Evolutionary conservation across 78 protist genomes (phyloP).

Genomic region (Mantamonas sphyraenae): DNA sequence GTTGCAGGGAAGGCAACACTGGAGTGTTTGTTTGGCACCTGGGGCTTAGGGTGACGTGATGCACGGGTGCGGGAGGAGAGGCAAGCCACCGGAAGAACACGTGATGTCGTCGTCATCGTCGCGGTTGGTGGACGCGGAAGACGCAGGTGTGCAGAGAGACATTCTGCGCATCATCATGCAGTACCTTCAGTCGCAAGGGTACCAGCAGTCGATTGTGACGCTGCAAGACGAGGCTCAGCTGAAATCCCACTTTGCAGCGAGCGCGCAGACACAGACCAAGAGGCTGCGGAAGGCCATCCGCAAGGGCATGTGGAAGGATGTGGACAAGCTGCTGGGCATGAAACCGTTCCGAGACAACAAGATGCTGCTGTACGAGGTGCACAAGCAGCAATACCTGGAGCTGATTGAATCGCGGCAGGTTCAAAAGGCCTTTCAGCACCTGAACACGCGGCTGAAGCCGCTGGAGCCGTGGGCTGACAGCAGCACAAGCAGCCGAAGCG

Average conservation of each 20-base stretch:
- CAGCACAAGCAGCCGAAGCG: slow-evolving; percentile 39
- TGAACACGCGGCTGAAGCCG: slow-evolving; percentile 64
- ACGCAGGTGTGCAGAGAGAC: too few relatives aligned
- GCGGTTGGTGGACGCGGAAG: too few relatives aligned
- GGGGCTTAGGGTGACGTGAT: too few relatives aligned
- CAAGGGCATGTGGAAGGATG: slow-evolving; percentile 77
- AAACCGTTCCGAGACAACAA: slow-evolving; percentile 19
- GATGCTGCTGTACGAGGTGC: slow-evolving; percentile 53
- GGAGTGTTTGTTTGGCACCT: too few relatives aligned
- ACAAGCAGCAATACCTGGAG: slow-evolving; percentile 74
- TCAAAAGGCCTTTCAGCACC: slow-evolving; percentile 45
- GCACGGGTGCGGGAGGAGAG: too few relatives aligned
- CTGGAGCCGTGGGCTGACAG: too few relatives aligned
- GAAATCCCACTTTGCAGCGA: slow-evolving; percentile 19
- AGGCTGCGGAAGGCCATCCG: slow-evolving; percentile 42
- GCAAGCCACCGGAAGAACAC: too few relatives aligned
- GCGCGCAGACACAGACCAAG: slow-evolving; percentile 10
- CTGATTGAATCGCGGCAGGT: slow-evolving; percentile 47
- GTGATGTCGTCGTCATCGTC: too few relatives aligned
- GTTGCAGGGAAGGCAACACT: too few relatives aligned
- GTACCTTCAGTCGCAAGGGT: slow-evolving; percentile 68
- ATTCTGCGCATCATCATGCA: slow-evolving; percentile 55
- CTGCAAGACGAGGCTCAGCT: slow-evolving; percentile 73
- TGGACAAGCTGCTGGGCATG: slow-evolving; percentile 43
- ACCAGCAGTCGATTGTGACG: slow-evolving; percentile 30